Evolutionary conservation across 257 asterid species (phyloP).

Genomic region (Lycium barbarum): DNA sequence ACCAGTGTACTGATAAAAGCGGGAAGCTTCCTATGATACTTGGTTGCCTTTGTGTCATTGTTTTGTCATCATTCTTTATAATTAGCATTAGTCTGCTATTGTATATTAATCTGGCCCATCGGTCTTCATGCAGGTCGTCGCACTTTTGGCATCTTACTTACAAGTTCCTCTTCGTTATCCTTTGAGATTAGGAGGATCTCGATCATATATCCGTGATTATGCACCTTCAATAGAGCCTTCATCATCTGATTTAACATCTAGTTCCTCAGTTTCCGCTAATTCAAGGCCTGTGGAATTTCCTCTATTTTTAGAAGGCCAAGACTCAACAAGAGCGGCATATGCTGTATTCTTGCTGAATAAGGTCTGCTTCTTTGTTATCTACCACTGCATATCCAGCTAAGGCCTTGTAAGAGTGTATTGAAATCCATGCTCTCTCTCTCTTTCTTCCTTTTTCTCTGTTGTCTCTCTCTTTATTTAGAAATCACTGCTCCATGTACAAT

Average conservation of each 20-base stretch:
- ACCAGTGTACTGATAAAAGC: background rate
- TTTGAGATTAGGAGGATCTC: slow-evolving; percentile 87
- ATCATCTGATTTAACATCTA: slow-evolving; percentile 51
- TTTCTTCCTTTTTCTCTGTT: background rate
- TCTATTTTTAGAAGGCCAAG: slow-evolving; percentile 91
- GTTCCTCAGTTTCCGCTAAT: slow-evolving; percentile 53
- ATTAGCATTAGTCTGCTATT: slow-evolving; percentile 30
- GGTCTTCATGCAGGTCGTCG: slow-evolving; percentile 67
- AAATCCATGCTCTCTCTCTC: background rate
- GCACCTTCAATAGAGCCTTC: slow-evolving; percentile 81
- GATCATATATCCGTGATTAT: slow-evolving; percentile 86
- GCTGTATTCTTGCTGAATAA: slow-evolving; percentile 96
- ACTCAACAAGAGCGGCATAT: slow-evolving; percentile 97
- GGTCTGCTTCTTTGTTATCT: slow-evolving; percentile 53
- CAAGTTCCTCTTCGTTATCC: slow-evolving; percentile 96
- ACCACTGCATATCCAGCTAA: background rate
- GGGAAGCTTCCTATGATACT: background rate
- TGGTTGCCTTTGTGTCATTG: background rate
- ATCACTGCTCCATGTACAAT: background rate
- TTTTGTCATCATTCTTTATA: background rate
- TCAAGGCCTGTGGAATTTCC: slow-evolving; percentile 82
- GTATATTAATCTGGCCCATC: slow-evolving; percentile 38
- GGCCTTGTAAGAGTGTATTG: background rate
- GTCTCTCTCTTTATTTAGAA: background rate
- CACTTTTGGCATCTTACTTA: slow-evolving; percentile 79